These are phyloP conservation scores for Lipomyces lipofer DNA, from an alignment of 805 yeast species.

Conservation along the genomic window DNA sequence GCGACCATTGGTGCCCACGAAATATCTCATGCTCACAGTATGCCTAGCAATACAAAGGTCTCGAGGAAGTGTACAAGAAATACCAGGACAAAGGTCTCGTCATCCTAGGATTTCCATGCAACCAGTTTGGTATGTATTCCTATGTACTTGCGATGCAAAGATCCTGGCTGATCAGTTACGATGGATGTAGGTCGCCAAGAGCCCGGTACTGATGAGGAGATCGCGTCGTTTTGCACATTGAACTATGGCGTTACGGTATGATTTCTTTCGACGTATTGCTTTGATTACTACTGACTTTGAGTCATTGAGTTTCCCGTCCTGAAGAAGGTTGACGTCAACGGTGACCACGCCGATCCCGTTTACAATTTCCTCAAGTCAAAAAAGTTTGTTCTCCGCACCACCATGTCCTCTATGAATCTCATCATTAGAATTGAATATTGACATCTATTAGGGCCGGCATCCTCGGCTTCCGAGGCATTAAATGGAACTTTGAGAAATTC, in stretches of 20 bases:
- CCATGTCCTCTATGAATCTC: background rate
- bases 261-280: background rate
- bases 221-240: constrained; percentile 67
- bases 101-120: constrained; percentile 85
- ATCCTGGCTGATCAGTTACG: background rate
- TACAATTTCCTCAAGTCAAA: constrained; percentile 70
- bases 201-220: constrained; percentile 63
- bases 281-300: background rate
- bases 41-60: constrained; percentile 73
- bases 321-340: constrained; percentile 88
- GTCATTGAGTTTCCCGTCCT: constrained; percentile 68
- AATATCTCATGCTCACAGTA: constrained; percentile 40
- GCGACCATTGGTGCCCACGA: too few relatives aligned
- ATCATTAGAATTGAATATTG: background rate
- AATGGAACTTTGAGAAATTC: constrained; percentile 83
- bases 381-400: constrained; percentile 41
- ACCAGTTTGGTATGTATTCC: constrained; percentile 64
- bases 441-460: constrained; percentile 40
- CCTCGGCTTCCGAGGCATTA: constrained; percentile 69
- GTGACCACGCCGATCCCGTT: constrained; percentile 75
- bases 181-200: constrained; percentile 56
- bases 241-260: constrained; percentile 75
- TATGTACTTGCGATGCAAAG: background rate
- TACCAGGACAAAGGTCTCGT: constrained; percentile 64
- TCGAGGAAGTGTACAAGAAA: constrained; percentile 66